Percentiles rank a stretch among this genome's conserved stretches.
Conservation (phyloP, 768 basidiomycete genomes). For the Leccinellum rugosiceps region DNA sequence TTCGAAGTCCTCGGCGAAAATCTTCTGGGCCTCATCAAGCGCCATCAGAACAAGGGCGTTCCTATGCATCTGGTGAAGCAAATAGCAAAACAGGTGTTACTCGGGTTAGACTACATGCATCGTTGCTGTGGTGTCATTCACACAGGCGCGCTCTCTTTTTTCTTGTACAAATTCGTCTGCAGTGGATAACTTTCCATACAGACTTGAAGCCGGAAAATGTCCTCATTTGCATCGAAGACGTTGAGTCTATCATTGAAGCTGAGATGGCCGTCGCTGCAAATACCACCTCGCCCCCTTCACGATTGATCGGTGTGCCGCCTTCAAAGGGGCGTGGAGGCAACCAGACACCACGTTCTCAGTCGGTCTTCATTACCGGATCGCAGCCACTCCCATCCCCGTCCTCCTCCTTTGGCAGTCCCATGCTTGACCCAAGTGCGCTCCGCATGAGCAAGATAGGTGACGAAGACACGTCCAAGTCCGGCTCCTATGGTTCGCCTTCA, state of each 20-base stretch:
- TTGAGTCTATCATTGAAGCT: slow-evolving; percentile 85
- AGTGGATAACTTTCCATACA: slow-evolving; percentile 24
- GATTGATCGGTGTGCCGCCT: slow-evolving; percentile 89
- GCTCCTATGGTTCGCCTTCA: slow-evolving; percentile 28
- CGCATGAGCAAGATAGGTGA: slow-evolving; percentile 88
- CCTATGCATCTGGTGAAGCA: slow-evolving; percentile 91
- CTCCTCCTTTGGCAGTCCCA: slow-evolving; percentile 69
- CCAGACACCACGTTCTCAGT: slow-evolving; percentile 87
- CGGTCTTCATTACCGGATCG: slow-evolving; percentile 83
- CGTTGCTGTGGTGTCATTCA: slow-evolving; percentile 96
- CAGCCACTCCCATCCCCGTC: slow-evolving; percentile 90
- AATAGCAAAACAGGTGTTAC: slow-evolving; percentile 93
- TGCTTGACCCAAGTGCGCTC: slow-evolving; percentile 85
- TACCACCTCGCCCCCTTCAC: slow-evolving; percentile 40
- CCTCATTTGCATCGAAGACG: slow-evolving; percentile 94
- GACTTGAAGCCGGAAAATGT: slow-evolving; percentile 99
- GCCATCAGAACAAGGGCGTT: slow-evolving; percentile 97
- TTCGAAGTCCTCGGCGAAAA: slow-evolving; percentile 99
- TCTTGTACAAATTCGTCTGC: not conserved
- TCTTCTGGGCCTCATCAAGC: slow-evolving; percentile 91
- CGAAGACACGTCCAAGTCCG: slow-evolving; percentile 35
- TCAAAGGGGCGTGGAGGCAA: slow-evolving; percentile 93
- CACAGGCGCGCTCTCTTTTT: slow-evolving; percentile 53
- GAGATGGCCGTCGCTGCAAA: slow-evolving; percentile 56
- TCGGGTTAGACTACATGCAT: slow-evolving; percentile 98